These are phyloP conservation scores for Arthrobotrys entomopaga DNA, from an alignment of 2,329 filamentous ascomycete genomes.

Conservation along the genomic window DNA sequence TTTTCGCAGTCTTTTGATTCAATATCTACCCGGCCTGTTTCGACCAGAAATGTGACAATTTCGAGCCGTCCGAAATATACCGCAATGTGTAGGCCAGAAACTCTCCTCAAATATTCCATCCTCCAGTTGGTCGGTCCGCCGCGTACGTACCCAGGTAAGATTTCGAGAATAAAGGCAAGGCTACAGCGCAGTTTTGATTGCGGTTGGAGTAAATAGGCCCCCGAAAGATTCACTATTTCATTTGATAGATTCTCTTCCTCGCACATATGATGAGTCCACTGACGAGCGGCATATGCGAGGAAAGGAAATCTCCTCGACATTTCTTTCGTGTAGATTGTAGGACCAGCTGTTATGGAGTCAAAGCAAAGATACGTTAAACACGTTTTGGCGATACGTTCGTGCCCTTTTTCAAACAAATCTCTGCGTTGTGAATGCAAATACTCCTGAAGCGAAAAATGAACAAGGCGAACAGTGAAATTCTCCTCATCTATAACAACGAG, in stretches of 20 bases:
- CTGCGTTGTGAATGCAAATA: constrained; percentile 25
- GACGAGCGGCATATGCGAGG: constrained; percentile 17
- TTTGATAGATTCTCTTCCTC: constrained; percentile 14
- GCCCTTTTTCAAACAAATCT: constrained; percentile 19
- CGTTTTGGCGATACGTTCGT: constrained; percentile 18
- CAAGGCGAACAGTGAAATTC: constrained; percentile 39
- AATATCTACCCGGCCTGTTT: constrained; percentile 5
- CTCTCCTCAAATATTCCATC: neutral
- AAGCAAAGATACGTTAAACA: constrained; percentile 30
- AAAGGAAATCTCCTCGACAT: constrained; percentile 7
- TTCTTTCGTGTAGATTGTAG: neutral
- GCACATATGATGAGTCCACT: constrained; percentile 25
- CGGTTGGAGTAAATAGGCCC: constrained; percentile 12
- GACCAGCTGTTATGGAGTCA: neutral
- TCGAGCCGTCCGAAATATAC: constrained; percentile 9
- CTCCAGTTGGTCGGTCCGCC: too few species aligned
- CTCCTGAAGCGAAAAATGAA: constrained; percentile 48
- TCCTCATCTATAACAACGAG: constrained; percentile 47
- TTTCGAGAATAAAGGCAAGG: neutral
- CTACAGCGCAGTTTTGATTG: constrained; percentile 5
- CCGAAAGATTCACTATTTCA: constrained; percentile 11
- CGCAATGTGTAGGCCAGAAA: constrained; percentile 12
- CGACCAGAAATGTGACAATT: too few species aligned
- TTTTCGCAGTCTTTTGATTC: neutral
- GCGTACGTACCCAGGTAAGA: too few species aligned